These are phyloP conservation scores for Paramecium caudatum DNA, from an alignment of 73 alveolate species.

Conservation along the genomic window DNA sequence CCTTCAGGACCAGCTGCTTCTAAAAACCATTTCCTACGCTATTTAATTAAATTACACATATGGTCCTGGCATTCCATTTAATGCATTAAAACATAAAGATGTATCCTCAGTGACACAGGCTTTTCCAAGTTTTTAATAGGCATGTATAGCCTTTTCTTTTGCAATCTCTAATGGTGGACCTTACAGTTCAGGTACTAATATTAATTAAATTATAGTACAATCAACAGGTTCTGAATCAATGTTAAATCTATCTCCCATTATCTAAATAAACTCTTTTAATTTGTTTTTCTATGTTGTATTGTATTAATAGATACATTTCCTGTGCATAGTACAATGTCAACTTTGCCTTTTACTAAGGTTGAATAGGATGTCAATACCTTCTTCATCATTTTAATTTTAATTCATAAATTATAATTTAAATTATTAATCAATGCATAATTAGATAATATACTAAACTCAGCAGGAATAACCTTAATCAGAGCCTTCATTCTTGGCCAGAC, in stretches of 20 bases:
- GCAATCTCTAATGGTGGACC: slow-evolving; percentile 95
- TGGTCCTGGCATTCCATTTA: slow-evolving; percentile 98
- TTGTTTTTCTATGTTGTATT: slow-evolving; percentile 64
- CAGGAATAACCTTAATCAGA: background rate
- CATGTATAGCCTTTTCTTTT: slow-evolving; percentile 81
- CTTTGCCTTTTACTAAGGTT: background rate
- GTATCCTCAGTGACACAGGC: slow-evolving; percentile 95
- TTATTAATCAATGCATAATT: background rate
- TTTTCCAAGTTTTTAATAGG: slow-evolving; percentile 79
- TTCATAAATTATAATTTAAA: slow-evolving; percentile 41
- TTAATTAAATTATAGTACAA: slow-evolving; percentile 2
- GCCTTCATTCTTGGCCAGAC: background rate
- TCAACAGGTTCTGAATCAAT: slow-evolving; percentile 69
- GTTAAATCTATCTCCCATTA: slow-evolving; percentile 63
- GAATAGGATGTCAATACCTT: background rate
- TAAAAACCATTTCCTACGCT: slow-evolving; percentile 86
- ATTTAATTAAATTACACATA: slow-evolving; percentile 79
- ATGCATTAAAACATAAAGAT: slow-evolving; percentile 93
- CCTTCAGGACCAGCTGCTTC: slow-evolving; percentile 90
- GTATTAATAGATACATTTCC: slow-evolving; percentile 68
- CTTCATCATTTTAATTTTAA: slow-evolving; percentile 33
- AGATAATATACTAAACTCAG: background rate
- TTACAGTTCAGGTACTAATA: slow-evolving; percentile 90
- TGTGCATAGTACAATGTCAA: slow-evolving; percentile 18
- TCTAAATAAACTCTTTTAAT: slow-evolving; percentile 65